phyloP scores from a whole-genome alignment of 805 yeast genomes.

The Peterozyma xylosa region DNA sequence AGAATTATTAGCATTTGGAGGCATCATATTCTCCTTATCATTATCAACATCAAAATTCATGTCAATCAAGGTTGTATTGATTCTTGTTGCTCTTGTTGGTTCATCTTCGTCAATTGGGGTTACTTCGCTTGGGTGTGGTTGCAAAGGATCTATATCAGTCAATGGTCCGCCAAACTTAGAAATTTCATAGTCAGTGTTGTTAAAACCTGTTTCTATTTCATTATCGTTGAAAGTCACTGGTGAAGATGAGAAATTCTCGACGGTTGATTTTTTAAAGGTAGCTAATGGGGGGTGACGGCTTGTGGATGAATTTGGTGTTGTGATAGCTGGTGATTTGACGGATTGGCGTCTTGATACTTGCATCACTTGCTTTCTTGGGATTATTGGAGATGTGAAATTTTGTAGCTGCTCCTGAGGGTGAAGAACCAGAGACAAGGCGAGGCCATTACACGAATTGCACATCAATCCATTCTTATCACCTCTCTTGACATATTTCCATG shows the following conservation, averaged over 20 bases:
- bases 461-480: slow-evolving; percentile 5
- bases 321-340: not conserved
- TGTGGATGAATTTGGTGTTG: not conserved
- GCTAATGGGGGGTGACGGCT: not conserved
- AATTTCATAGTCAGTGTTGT: slow-evolving; percentile 5
- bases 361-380: too few relatives aligned
- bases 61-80: slow-evolving; percentile 29
- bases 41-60: slow-evolving; percentile 28
- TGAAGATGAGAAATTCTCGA: not conserved
- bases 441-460: slow-evolving; percentile 5
- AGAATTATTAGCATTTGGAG: not conserved
- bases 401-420: too few relatives aligned
- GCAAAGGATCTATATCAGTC: slow-evolving; percentile 37
- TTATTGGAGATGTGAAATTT: too few relatives aligned
- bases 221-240: not conserved
- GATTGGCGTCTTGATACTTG: not conserved
- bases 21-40: not conserved
- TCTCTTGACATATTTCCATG: slow-evolving; percentile 7
- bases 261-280: not conserved
- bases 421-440: too few relatives aligned
- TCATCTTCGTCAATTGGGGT: slow-evolving; percentile 25
- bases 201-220: slow-evolving; percentile 3
- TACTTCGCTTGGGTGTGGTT: slow-evolving; percentile 13
- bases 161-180: slow-evolving; percentile 32
- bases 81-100: slow-evolving; percentile 38